Conservation (phyloP, 2,329 filamentous ascomycete genomes). For the Monosporascus sp. region DNA sequence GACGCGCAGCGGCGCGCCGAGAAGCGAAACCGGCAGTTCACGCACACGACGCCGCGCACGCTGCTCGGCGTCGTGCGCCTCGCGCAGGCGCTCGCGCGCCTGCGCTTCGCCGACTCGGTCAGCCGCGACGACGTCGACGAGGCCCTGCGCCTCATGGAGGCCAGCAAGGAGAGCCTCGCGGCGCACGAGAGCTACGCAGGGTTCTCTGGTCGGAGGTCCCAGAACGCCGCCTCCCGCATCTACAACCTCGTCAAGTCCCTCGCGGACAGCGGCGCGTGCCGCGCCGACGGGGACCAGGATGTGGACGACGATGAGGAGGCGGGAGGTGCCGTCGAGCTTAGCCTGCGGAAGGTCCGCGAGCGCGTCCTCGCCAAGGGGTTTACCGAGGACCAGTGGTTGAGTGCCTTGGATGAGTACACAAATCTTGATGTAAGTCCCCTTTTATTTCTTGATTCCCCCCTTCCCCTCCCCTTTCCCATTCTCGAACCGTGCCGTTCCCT, state of each 20-base stretch:
- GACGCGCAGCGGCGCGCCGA: conserved; percentile 90
- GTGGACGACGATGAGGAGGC: conserved; percentile 48
- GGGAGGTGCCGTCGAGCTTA: conserved; percentile 60
- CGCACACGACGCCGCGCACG: conserved; percentile 89
- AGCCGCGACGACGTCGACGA: conserved; percentile 93
- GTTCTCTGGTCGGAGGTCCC: conserved; percentile 54
- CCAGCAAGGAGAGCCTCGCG: conserved; percentile 86
- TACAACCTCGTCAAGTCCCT: conserved; percentile 90
- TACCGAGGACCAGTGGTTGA: conserved; percentile 86
- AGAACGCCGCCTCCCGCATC: conserved; percentile 82
- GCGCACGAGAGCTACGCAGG: conserved; percentile 53
- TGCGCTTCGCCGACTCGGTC: conserved; percentile 82
- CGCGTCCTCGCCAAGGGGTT: conserved; percentile 94
- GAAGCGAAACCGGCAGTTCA: conserved; percentile 85
- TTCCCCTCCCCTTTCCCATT: neutral
- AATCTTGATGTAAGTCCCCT: conserved; percentile 73
- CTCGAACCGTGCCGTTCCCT: neutral
- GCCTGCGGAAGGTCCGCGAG: conserved; percentile 82
- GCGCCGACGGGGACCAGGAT: conserved; percentile 54
- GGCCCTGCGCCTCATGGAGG: conserved; percentile 82
- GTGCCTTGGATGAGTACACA: conserved; percentile 84
- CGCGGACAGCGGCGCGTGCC: conserved; percentile 79
- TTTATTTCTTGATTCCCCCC: neutral
- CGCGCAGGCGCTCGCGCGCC: conserved; percentile 84
- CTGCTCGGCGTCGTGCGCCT: conserved; percentile 89